A percentile compares a stretch with the other conserved stretches of the same genome.
Evolutionary conservation across 1,284 basidiomycete genomes (phyloP).

Genomic region (Lentinula novae-zelandiae): DNA sequence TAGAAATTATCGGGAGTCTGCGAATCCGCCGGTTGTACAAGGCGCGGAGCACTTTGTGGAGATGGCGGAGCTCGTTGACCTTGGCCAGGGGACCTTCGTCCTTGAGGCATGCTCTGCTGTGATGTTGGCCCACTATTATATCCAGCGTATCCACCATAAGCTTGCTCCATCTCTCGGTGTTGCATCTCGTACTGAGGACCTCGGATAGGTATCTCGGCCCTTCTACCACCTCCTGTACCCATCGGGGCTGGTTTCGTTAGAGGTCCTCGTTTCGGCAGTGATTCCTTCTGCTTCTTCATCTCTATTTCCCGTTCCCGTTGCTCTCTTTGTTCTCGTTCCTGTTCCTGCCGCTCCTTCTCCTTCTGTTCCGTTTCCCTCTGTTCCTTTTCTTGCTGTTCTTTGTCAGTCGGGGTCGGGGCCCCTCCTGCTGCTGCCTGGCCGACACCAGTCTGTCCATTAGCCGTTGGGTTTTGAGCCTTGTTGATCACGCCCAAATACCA

Average conservation of each 20-base stretch:
- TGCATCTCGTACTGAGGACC: constrained; percentile 93
- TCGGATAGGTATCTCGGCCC: constrained; percentile 83
- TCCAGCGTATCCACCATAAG: constrained; percentile 45
- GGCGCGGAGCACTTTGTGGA: constrained; percentile 18
- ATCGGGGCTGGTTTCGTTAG: constrained; percentile 49
- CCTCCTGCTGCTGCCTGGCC: not conserved
- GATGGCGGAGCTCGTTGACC: constrained; percentile 18
- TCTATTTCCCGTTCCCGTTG: constrained; percentile 37
- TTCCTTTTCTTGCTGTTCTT: constrained; percentile 40
- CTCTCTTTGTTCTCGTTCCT: constrained; percentile 39
- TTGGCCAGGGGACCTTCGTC: constrained; percentile 15
- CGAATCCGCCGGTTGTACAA: constrained; percentile 10
- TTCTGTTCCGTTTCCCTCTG: constrained; percentile 42
- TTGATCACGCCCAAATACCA: constrained; percentile 99
- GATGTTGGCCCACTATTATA: constrained; percentile 26
- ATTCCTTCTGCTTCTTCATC: constrained; percentile 49
- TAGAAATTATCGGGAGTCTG: constrained; percentile 24
- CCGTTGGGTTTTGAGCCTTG: constrained; percentile 56
- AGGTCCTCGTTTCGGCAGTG: constrained; percentile 49
- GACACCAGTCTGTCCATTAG: constrained; percentile 16
- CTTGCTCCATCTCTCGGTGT: constrained; percentile 87
- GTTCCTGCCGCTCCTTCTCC: constrained; percentile 41
- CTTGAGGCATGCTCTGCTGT: constrained; percentile 23
- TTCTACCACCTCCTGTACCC: constrained; percentile 45
- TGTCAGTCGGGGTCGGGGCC: constrained; percentile 22